These are phyloP conservation scores for Cocos nucifera DNA, from an alignment of 176 grass and related monocot genomes.

Conservation along the genomic window DNA sequence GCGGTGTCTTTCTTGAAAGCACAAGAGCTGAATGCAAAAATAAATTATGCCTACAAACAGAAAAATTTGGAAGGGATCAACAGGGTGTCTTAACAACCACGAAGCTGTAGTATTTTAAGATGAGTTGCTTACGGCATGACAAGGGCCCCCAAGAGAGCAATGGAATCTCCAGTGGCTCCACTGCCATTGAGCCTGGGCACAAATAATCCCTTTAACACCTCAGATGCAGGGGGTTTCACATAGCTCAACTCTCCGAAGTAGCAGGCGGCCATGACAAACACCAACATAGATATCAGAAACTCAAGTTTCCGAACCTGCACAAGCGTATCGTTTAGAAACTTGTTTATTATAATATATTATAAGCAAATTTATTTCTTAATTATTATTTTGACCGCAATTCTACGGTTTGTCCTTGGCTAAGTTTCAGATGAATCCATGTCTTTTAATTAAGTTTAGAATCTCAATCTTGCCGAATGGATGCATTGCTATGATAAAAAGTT, in stretches of 20 bases:
- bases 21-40: slow-evolving; percentile 93
- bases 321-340: neutral
- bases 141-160: slow-evolving; percentile 75
- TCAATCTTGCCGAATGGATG: too few species aligned
- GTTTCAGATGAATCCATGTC: too few species aligned
- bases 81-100: too few species aligned
- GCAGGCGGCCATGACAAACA: slow-evolving; percentile 70
- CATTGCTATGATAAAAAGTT: too few species aligned
- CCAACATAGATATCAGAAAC: slow-evolving; percentile 42
- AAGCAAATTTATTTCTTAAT: neutral
- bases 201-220: slow-evolving; percentile 73
- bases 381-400: too few species aligned
- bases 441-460: too few species aligned
- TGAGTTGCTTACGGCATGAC: slow-evolving; percentile 67
- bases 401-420: too few species aligned
- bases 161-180: slow-evolving; percentile 59
- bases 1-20: slow-evolving; percentile 67
- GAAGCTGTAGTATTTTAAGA: neutral
- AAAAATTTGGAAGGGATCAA: neutral
- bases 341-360: neutral
- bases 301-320: slow-evolving; percentile 62
- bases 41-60: slow-evolving; percentile 61
- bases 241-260: slow-evolving; percentile 69
- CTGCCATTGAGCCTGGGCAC: slow-evolving; percentile 49
- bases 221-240: slow-evolving; percentile 60